Percentiles rank a stretch among this genome's conserved stretches.
phyloP scores from a whole-genome alignment of 768 basidiomycete genomes.

The Pulveroboletus sp. region DNA sequence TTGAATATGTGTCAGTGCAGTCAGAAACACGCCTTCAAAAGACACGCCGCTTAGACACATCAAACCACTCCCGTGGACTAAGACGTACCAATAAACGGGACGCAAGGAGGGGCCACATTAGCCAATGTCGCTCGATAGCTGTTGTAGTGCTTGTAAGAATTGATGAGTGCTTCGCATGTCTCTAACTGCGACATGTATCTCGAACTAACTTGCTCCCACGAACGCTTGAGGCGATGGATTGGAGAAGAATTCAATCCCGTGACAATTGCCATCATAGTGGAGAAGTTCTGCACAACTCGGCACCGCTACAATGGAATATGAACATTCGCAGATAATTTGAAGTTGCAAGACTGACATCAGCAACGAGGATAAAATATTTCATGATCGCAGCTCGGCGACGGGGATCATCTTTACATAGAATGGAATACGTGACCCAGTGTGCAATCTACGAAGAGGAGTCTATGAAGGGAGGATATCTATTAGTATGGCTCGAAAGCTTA shows the following conservation, averaged over 20 bases:
- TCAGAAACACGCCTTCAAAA: constrained; percentile 50
- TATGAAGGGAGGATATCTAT: neutral
- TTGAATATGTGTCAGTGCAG: constrained; percentile 56
- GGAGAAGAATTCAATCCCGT: constrained; percentile 66
- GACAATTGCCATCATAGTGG: constrained; percentile 62
- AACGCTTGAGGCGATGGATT: constrained; percentile 59
- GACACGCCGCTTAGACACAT: constrained; percentile 2
- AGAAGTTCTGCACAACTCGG: constrained; percentile 59
- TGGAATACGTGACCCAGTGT: constrained; percentile 55
- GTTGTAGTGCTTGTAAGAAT: constrained; percentile 65
- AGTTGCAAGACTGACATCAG: constrained; percentile 45
- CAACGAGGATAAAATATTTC: constrained; percentile 63
- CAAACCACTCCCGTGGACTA: neutral
- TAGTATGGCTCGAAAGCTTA: constrained; percentile 11
- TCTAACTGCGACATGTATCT: constrained; percentile 46
- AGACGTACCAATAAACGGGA: constrained; percentile 62
- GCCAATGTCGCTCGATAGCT: constrained; percentile 54
- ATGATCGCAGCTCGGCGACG: constrained; percentile 56
- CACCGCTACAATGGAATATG: constrained; percentile 42
- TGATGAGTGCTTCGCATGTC: constrained; percentile 53
- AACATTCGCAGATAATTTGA: neutral
- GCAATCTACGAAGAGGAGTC: constrained; percentile 37
- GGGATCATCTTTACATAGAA: constrained; percentile 52
- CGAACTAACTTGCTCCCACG: constrained; percentile 54
- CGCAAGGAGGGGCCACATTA: constrained; percentile 55